Conservation (phyloP, 2,329 filamentous ascomycete species). For the Diaporthe eres region DNA sequence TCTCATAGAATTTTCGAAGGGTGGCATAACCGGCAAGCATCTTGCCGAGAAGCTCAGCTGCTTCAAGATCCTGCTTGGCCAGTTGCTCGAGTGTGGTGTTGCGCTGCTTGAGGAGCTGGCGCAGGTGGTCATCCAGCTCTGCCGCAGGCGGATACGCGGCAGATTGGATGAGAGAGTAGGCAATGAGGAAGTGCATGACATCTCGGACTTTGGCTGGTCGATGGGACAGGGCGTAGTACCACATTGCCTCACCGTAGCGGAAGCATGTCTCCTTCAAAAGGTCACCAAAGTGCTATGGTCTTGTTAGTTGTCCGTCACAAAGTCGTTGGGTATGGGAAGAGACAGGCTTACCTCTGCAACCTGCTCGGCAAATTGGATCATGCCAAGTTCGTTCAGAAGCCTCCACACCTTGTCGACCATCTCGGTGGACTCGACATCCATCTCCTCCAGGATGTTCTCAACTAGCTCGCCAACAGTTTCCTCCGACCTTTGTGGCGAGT, state of each 20-base stretch:
- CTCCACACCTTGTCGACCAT: constrained; percentile 87
- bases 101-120: constrained; percentile 78
- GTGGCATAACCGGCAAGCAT: constrained; percentile 94
- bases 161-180: constrained; percentile 88
- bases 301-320: constrained; percentile 46
- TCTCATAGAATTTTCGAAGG: constrained; percentile 88
- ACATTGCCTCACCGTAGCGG: constrained; percentile 86
- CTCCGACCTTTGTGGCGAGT: constrained; percentile 79
- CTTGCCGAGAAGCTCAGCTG: constrained; percentile 85
- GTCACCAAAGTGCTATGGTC: constrained; percentile 83
- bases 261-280: constrained; percentile 79
- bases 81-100: constrained; percentile 79
- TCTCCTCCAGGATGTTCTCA: constrained; percentile 70
- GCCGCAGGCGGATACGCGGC: constrained; percentile 80
- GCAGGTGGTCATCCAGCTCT: constrained; percentile 81
- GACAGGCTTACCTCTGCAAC: constrained; percentile 80
- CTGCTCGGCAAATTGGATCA: constrained; percentile 83
- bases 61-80: constrained; percentile 82
- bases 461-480: constrained; percentile 82
- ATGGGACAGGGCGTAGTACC: constrained; percentile 92
- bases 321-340: constrained; percentile 45
- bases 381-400: constrained; percentile 82
- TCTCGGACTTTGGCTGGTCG: constrained; percentile 83
- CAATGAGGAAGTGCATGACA: constrained; percentile 88
- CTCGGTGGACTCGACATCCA: constrained; percentile 75